Evolutionary conservation across 1,284 basidiomycete species (phyloP).

Genomic region (Ceratorhiza oryzae-sativae): DNA sequence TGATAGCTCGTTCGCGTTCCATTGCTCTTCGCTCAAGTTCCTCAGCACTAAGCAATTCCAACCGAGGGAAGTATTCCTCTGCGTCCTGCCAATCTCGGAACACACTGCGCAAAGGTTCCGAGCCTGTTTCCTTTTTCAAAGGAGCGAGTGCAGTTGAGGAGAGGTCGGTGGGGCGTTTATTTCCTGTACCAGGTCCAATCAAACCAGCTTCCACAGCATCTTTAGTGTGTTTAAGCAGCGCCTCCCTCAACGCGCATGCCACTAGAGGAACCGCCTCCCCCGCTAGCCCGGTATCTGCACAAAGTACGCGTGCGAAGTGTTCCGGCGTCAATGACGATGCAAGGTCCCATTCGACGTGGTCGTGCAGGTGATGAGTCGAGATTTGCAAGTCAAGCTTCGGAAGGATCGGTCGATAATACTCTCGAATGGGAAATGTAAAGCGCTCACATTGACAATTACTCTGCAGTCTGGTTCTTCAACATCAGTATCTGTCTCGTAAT

Average conservation of each 20-base stretch:
- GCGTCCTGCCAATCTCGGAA: slow-evolving; percentile 96
- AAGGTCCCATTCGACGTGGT: slow-evolving; percentile 98
- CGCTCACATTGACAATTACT: slow-evolving; percentile 85
- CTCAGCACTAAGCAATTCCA: slow-evolving; percentile 86
- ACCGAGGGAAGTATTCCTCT: slow-evolving; percentile 88
- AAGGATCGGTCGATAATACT: neutral
- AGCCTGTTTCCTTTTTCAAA: slow-evolving; percentile 15
- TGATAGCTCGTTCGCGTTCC: slow-evolving; percentile 80
- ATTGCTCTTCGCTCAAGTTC: slow-evolving; percentile 89
- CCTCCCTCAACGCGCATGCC: slow-evolving; percentile 92
- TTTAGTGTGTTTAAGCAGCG: slow-evolving; percentile 92
- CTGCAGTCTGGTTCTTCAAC: slow-evolving; percentile 83
- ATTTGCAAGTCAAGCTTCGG: slow-evolving; percentile 96
- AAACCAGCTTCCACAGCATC: slow-evolving; percentile 94
- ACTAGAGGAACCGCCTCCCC: slow-evolving; percentile 90
- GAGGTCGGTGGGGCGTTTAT: neutral
- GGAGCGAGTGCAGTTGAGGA: neutral
- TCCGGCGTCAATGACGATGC: slow-evolving; percentile 91
- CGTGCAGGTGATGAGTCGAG: slow-evolving; percentile 85
- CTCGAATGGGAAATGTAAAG: neutral
- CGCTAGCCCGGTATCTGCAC: slow-evolving; percentile 84
- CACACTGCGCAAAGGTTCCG: slow-evolving; percentile 56
- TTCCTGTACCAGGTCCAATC: slow-evolving; percentile 56
- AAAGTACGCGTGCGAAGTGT: slow-evolving; percentile 81
- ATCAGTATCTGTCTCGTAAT: slow-evolving; percentile 51